These are phyloP conservation scores for Sanghuangporus weigelae DNA, from an alignment of 1,284 basidiomycete genomes.

Conservation along the genomic window DNA sequence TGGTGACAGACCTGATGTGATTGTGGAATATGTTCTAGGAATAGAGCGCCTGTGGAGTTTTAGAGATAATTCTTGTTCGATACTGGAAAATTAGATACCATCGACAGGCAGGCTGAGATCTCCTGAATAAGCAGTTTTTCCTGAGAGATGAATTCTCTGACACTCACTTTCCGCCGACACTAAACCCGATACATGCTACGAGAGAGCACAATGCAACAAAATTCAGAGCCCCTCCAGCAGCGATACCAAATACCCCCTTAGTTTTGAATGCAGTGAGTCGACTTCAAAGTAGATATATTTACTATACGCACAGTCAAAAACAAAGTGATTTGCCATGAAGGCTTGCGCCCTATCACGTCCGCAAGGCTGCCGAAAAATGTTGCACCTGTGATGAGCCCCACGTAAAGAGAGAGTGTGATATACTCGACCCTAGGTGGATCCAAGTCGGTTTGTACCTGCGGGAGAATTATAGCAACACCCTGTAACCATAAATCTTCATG, in stretches of 20 bases:
- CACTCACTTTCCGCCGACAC: constrained; percentile 50
- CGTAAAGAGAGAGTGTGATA: constrained; percentile 50
- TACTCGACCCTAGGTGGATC: constrained; percentile 40
- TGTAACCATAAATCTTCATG: constrained; percentile 48
- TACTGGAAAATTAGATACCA: constrained; percentile 27
- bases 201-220: constrained; percentile 47
- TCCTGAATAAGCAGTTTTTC: not conserved
- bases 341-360: constrained; percentile 44
- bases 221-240: constrained; percentile 47
- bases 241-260: constrained; percentile 50
- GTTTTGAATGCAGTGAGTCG: constrained; percentile 45
- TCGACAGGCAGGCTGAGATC: constrained; percentile 44
- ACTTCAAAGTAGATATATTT: not conserved
- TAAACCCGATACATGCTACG: constrained; percentile 51
- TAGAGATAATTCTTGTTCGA: not conserved
- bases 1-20: constrained; percentile 37
- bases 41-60: constrained; percentile 40
- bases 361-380: constrained; percentile 47
- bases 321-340: constrained; percentile 52
- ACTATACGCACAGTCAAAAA: not conserved
- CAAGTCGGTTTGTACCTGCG: constrained; percentile 41
- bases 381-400: constrained; percentile 54
- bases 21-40: constrained; percentile 50
- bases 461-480: constrained; percentile 47
- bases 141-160: not conserved